phyloP scores from a whole-genome alignment of 2,329 filamentous ascomycete genomes.

The Triangularia verruculosa region DNA sequence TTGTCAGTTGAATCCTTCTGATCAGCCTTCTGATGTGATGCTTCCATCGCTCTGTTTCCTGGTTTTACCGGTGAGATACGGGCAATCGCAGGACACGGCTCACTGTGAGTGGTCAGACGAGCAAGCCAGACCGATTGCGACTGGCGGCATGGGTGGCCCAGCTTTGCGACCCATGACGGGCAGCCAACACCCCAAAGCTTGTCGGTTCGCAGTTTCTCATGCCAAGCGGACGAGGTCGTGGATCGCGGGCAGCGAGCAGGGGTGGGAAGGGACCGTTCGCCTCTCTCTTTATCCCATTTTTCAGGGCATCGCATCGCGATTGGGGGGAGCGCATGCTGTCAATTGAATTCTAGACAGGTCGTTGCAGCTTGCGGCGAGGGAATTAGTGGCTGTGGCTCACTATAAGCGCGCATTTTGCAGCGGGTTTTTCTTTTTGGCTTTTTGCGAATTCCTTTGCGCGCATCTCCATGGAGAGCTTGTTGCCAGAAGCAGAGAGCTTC shows the following conservation, averaged over 20 bases:
- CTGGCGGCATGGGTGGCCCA: constrained; percentile 19
- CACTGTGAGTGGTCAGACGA: constrained; percentile 5
- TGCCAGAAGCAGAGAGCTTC: constrained; percentile 10
- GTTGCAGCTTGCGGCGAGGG: constrained; percentile 6
- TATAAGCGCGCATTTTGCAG: constrained; percentile 1
- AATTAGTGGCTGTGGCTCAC: constrained; percentile 3
- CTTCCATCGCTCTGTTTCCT: not conserved
- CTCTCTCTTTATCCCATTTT: not conserved
- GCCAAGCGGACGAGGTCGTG: constrained; percentile 13
- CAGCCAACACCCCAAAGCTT: constrained; percentile 23
- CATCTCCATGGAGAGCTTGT: not conserved
- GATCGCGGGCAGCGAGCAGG: not conserved
- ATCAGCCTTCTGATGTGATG: not conserved
- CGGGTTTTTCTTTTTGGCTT: not conserved
- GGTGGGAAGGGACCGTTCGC: not conserved
- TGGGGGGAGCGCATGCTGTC: not conserved
- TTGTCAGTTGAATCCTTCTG: constrained; percentile 1
- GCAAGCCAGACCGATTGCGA: constrained; percentile 17
- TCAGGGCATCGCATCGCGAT: not conserved
- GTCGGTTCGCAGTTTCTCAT: constrained; percentile 21
- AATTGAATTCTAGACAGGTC: constrained; percentile 9
- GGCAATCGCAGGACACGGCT: constrained; percentile 2
- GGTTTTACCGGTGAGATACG: constrained; percentile 15
- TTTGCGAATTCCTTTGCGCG: not conserved
- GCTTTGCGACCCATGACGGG: constrained; percentile 24